Conservation (phyloP, 345 rosid species). For the Gossypium arboreum region DNA sequence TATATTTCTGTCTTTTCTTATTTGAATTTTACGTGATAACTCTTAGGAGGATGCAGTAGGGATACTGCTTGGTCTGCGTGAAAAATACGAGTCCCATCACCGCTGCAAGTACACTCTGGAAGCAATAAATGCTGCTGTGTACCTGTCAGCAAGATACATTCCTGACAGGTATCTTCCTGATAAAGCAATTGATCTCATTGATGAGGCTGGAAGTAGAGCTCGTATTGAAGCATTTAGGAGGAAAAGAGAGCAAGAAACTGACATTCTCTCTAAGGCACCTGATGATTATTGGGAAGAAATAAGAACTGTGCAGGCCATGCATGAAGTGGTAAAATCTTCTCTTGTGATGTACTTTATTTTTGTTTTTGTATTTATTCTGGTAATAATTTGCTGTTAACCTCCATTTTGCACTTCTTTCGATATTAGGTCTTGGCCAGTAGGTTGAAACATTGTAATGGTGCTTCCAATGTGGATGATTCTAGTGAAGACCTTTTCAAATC, state of each 20-base stretch:
- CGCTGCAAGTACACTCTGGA: constrained; percentile 71
- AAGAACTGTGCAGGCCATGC: constrained; percentile 93
- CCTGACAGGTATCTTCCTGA: constrained; percentile 95
- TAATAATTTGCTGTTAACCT: constrained; percentile 8
- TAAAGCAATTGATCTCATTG: constrained; percentile 97
- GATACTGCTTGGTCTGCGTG: constrained; percentile 81
- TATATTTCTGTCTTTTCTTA: constrained; percentile 15
- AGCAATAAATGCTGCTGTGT: constrained; percentile 92
- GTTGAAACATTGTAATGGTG: constrained; percentile 39
- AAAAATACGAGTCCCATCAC: constrained; percentile 90
- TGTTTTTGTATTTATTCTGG: neutral
- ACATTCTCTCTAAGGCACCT: constrained; percentile 78
- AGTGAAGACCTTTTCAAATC: constrained; percentile 48
- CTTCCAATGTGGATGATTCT: constrained; percentile 38
- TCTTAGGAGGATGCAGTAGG: constrained; percentile 82
- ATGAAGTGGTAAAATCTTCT: constrained; percentile 67
- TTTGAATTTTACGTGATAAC: constrained; percentile 17
- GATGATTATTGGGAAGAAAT: constrained; percentile 99
- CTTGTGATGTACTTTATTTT: neutral
- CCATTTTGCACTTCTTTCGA: constrained; percentile 14
- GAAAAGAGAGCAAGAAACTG: constrained; percentile 73
- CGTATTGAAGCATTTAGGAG: constrained; percentile 75
- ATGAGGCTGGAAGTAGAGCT: constrained; percentile 98
- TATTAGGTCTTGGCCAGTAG: constrained; percentile 61
- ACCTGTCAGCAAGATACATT: constrained; percentile 79